Percentiles rank a stretch among this genome's conserved stretches.
phyloP scores from a whole-genome alignment of 805 yeast genomes.

The Candida corydali region DNA sequence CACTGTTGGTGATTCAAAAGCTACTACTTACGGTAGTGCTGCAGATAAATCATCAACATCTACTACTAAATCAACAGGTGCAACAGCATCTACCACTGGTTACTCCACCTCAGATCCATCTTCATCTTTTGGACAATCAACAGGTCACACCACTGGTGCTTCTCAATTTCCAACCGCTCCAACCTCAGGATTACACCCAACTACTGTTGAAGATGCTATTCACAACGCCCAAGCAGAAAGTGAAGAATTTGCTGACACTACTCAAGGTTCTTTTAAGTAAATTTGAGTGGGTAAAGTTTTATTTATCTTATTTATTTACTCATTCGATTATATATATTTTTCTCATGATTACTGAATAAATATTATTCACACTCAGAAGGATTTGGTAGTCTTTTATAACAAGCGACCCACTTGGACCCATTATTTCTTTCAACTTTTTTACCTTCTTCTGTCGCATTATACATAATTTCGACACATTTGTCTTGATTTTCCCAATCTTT shows the following conservation, averaged over 20 bases:
- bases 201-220: slow-evolving; percentile 22
- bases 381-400: slow-evolving; percentile 69
- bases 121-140: slow-evolving; percentile 21
- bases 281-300: not conserved
- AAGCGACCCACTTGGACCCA: slow-evolving; percentile 85
- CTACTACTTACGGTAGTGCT: slow-evolving; percentile 21
- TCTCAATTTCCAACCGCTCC: slow-evolving; percentile 42
- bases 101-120: slow-evolving; percentile 39
- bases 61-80: slow-evolving; percentile 12
- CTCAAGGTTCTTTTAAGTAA: slow-evolving; percentile 3
- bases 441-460: slow-evolving; percentile 94
- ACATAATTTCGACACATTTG: slow-evolving; percentile 82
- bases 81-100: slow-evolving; percentile 26
- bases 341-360: too few relatives aligned
- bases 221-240: slow-evolving; percentile 18
- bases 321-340: not conserved
- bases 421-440: slow-evolving; percentile 90
- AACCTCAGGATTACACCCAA: slow-evolving; percentile 15
- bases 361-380: slow-evolving; percentile 37
- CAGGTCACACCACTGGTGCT: slow-evolving; percentile 28
- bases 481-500: slow-evolving; percentile 79
- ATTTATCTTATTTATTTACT: not conserved
- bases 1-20: slow-evolving; percentile 45
- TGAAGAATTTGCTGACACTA: slow-evolving; percentile 10
- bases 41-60: slow-evolving; percentile 37